Evolutionary conservation across 2,329 filamentous ascomycete species (phyloP), one percentile per base, ranked within the genome.

Genomic region (Fusarium citri): DNA sequence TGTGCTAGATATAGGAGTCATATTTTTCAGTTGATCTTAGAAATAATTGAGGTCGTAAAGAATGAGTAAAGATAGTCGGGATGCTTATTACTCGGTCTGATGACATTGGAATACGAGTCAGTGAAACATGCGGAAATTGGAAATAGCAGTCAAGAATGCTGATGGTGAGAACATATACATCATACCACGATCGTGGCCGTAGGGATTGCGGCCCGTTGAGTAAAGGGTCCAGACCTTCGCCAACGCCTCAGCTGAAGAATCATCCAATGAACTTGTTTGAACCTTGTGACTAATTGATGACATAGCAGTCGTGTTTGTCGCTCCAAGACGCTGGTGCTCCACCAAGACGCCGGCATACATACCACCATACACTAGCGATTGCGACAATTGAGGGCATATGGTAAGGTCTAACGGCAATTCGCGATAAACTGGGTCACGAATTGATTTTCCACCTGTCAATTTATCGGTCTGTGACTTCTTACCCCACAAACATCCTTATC

Each of bases 221-320:
- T 34, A 3, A 2, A 51, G 15, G 26, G 18, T 25, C 9, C 20
- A 10, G 16, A 15, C 18, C 2, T 5, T 15, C 9, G 30, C 4
- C 16, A 8, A 28, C 15, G 18, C 10, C 41, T 47, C 25, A 41
- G 40, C 22, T 61, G 7, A 3, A 8, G 3, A 5, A 0, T 12
- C 1, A 2, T 20, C 59, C 59, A 62, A 63, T 63, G 9, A 20
- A 8, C 6, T 9, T 6, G 9, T 20, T 7, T 6, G 11, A 16
- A 14, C n/a, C 20, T n/a, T 5, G n/a, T 63, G 46, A 62, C 46
- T 55, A 55, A 63, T 8, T 23, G 12, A 63, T 63, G 16, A 62
- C 57, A 25, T 8, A 45, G 26, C 41, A 31, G 8, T 23, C 10
- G 20, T 18, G 6, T 16, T 16, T 22, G 14, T 28, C 16, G 10